Base-by-base conservation (phyloP, 371 early-diverging fungal species). In the Circinella minor region DNA sequence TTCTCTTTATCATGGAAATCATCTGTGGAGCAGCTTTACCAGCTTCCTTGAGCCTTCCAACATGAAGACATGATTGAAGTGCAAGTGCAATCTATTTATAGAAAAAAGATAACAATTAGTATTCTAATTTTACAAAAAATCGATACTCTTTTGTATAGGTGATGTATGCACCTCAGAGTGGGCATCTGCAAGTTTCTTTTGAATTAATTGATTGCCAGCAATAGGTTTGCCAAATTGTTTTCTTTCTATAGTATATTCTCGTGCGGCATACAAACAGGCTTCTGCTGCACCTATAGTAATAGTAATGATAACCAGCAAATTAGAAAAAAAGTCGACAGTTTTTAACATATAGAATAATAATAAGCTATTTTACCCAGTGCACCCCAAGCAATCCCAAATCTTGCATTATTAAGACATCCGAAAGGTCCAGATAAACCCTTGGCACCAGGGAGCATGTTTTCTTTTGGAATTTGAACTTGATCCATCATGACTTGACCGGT, bases 401-500 rank as follows among this genome's bases (percentile, higher is more conserved):
- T 92, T 36, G 99, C 99, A 74, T 98, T 98, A 87, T 99, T 99
- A 15, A 99, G 85, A 79, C 98, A 99, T 36, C 96, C 94, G 73
- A 99, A 99, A 11, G 99, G 98, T 14, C 99, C 99, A 87, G 95
- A 95, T 60, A 98, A 88, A 4, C 99, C 98, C 61, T 88, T 82
- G 17, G 93, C 97, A 20, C 90, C 86, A 48, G 97, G 96, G 37
- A 98, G 82, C 83, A 98, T 84, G 79, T 96, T 95, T 68, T 93
- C 95, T 13, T 76, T 89, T 0, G 98, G 96, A 4, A 98, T 93
- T 68, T 90, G 89, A n/a, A 98, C 98, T 62, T 96, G 92, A 71
- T 98, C 98, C 97, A 98, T 96, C 92, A 95, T 91, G 77, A 99
- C 98, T 97, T 97, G 96, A 61, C 99, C 99, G 3, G 99, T 99